Base-by-base conservation (phyloP, 2,329 filamentous ascomycete species). In the Metarhizium rileyi region DNA sequence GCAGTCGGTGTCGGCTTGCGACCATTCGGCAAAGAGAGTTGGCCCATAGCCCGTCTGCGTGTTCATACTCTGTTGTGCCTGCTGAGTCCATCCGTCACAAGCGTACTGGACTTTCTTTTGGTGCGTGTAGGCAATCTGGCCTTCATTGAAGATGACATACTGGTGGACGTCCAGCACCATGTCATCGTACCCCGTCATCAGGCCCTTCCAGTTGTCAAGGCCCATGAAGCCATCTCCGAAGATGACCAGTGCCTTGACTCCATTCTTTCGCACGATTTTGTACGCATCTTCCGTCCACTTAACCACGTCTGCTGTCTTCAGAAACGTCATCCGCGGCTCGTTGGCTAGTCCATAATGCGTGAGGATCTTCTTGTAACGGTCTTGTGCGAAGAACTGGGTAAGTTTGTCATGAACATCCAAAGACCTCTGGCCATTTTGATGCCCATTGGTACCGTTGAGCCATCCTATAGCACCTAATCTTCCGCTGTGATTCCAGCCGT, bases 401-500 rank as follows among this genome's bases (percentile, higher is more conserved):
- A 98, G 75, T 52, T 86, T 82, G 63, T 93, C 78, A 69, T 98
- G 93, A 36, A 97, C 76, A 51, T 94, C 89, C 18, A 96, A 78
- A 2, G 88, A 87, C 33, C 91, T 81, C 59, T 95, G 78, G 0
- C 77, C 84, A 64, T 96, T 95, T 14, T 82, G 66, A 1, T 77
- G 73, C 10, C 93, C 91, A 61, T 95, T 75, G 0, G 87, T 85
- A n/a, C 93, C 93, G 59, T 93, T 93, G 36, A 97, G 71, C 93
- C 93, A 98, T 25, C 81, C 77, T 55, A 97, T 91, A 1, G 69
- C 53, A 1, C 93, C 91, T 63, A 86, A 84, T 9, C 83, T 81
- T 0, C 93, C 93, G 57, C 87, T 94, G 66, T 98, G 93, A 60
- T 96, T 96, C 91, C 91, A 97, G 2, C 93, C 93, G 61, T 98